A percentile compares a stretch with the other conserved stretches of the same genome.
phyloP scores from a whole-genome alignment of 371 early-diverging fungal species.

The Saksenaea vasiformis region DNA sequence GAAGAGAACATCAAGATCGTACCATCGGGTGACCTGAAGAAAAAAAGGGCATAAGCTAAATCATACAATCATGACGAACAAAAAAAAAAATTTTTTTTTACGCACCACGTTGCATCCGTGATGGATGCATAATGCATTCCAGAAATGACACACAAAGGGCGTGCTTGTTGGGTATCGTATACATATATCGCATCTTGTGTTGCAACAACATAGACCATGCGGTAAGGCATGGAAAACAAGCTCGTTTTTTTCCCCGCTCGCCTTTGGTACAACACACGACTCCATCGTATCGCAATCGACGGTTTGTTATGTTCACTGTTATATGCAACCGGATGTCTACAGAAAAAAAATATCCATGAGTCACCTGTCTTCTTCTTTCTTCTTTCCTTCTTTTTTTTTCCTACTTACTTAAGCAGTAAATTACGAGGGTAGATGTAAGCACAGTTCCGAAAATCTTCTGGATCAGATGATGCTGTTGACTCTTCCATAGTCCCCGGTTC shows the following conservation, averaged over 20 bases:
- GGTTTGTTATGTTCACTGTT: constrained; percentile 79
- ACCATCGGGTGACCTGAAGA: constrained; percentile 72
- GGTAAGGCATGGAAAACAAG: constrained; percentile 66
- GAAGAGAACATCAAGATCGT: constrained; percentile 74
- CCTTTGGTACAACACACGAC: constrained; percentile 56
- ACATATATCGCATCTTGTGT: constrained; percentile 83
- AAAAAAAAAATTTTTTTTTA: not conserved
- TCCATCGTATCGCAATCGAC: constrained; percentile 79
- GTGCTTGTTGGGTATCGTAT: constrained; percentile 82
- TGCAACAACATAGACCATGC: constrained; percentile 85
- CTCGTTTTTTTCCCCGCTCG: constrained; percentile 22
- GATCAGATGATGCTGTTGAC: constrained; percentile 15
- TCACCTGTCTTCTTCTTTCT: too few relatives aligned
- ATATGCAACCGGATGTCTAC: constrained; percentile 67
- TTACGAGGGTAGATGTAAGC: constrained; percentile 46
- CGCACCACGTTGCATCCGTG: constrained; percentile 87
- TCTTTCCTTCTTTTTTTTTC: constrained; percentile 9
- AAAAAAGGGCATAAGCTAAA: not conserved
- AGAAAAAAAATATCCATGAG: not conserved
- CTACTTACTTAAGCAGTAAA: constrained; percentile 26
- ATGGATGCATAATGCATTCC: constrained; percentile 90
- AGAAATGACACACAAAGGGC: constrained; percentile 73
- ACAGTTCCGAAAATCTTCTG: constrained; percentile 34
- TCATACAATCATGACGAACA: not conserved
- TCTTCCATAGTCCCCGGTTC: constrained; percentile 8